Evolutionary conservation across 2,329 filamentous ascomycete genomes (phyloP).

Genomic region (Pseudocercospora eumusae): DNA sequence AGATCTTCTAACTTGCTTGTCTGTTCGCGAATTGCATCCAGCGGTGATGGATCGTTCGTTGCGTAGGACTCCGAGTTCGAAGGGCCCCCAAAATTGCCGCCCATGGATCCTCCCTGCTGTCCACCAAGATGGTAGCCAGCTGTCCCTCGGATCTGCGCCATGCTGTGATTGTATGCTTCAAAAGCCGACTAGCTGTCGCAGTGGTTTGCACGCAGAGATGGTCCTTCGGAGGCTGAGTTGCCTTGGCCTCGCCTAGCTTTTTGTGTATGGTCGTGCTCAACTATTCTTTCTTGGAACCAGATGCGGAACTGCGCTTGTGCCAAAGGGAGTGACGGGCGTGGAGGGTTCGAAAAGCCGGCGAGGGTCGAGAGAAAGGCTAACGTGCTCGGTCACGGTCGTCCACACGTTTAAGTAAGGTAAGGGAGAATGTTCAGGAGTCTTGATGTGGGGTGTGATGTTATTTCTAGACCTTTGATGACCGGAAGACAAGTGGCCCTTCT

Average conservation of each 20-base stretch:
- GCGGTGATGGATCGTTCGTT: constrained; percentile 69
- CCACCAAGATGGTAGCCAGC: constrained; percentile 82
- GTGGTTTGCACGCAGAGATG: not conserved
- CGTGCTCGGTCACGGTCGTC: not conserved
- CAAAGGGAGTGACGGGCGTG: not conserved
- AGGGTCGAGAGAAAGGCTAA: not conserved
- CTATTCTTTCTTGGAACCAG: constrained; percentile 8
- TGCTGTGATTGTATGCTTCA: constrained; percentile 32
- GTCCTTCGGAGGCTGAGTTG: not conserved
- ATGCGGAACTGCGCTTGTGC: not conserved
- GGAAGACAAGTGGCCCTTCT: not conserved
- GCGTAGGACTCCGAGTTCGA: constrained; percentile 53
- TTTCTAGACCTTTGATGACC: not conserved
- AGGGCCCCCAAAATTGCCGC: constrained; percentile 45
- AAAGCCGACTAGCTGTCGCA: not conserved
- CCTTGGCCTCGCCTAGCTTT: not conserved
- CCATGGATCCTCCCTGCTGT: constrained; percentile 56
- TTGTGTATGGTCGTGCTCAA: not conserved
- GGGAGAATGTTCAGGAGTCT: constrained; percentile 6
- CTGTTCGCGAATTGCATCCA: constrained; percentile 88
- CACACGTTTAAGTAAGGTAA: constrained; percentile 2
- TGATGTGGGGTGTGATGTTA: constrained; percentile 5
- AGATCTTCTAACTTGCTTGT: constrained; percentile 98
- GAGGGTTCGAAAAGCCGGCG: not conserved
- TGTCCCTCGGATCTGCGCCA: constrained; percentile 63